phyloP scores from a whole-genome alignment of 106 monocot genomes.

The Acanthochlamys bracteata region DNA sequence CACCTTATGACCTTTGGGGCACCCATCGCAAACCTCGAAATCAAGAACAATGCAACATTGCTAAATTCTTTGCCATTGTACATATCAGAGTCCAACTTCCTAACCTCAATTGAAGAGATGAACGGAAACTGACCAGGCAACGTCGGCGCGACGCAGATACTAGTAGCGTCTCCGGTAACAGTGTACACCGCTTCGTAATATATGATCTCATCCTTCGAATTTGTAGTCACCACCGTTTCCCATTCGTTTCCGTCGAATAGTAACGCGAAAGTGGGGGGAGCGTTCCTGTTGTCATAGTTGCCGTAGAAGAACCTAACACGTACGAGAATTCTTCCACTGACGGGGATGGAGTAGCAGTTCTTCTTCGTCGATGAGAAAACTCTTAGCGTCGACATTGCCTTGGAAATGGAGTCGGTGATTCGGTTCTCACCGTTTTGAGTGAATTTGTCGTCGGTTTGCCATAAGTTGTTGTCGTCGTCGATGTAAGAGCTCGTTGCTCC shows the following conservation, averaged over 20 bases:
- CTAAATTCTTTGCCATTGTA: slow-evolving; percentile 4
- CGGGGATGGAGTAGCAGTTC: slow-evolving; percentile 28
- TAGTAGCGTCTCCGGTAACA: neutral
- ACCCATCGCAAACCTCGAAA: slow-evolving; percentile 11
- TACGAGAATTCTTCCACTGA: slow-evolving; percentile 13
- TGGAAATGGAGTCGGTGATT: neutral
- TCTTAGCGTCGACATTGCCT: slow-evolving; percentile 18
- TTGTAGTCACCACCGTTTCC: slow-evolving; percentile 15
- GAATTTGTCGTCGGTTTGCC: slow-evolving; percentile 21
- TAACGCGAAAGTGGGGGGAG: slow-evolving; percentile 28
- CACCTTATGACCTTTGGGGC: slow-evolving; percentile 12
- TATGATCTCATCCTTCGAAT: neutral
- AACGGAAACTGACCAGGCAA: slow-evolving; percentile 10
- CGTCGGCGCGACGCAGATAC: slow-evolving; percentile 20
- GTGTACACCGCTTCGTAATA: slow-evolving; percentile 7
- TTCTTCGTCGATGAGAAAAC: slow-evolving; percentile 18
- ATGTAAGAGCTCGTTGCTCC: slow-evolving; percentile 9
- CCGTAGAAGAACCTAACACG: slow-evolving; percentile 32
- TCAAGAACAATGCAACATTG: neutral
- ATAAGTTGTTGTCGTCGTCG: slow-evolving; percentile 9
- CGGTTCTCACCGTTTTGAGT: slow-evolving; percentile 8
- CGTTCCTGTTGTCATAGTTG: slow-evolving; percentile 31
- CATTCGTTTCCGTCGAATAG: slow-evolving; percentile 18
- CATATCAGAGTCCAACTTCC: slow-evolving; percentile 12
- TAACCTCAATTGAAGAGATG: slow-evolving; percentile 23